Evolutionary conservation across 768 basidiomycete species (phyloP), one percentile per base, ranked within the genome.

Genomic region (Exidia glandulosa): DNA sequence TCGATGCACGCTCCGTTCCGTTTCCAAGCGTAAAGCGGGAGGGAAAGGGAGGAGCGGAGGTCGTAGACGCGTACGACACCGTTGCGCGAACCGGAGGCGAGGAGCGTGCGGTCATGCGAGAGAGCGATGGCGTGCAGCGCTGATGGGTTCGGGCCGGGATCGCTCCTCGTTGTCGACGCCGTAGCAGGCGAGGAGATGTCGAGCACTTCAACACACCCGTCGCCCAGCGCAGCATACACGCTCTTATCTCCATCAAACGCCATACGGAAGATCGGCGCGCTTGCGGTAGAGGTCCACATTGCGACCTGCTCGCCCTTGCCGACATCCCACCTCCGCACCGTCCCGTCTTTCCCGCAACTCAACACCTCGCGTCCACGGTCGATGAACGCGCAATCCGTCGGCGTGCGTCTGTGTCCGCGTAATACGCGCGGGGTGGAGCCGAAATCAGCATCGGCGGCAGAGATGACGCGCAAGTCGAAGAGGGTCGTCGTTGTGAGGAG

Each of bases 271-370:
- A 84, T 74, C 4, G 78, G 77, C 0, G 74, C 63, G 34, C 68
- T 74, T 9, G 68, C 70, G 23, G 71, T 70, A 0, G 78, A 69
- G 3, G 72, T 70, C 56, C 87, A 62, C 13, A 79, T 72, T 10
- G 75, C 67, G 10, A 84, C 75, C 60, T 78, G 75, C 25, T 74
- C 69, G 2, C 79, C 80, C 7, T 76, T 73, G 2, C 82, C 77
- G 7, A 90, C 81, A 62, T 89, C 85, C 89, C 90, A 90, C 3
- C 89, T 72, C 55, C 82, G 77, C 27, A 90, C 66, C 0, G 84
- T 85, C 2, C 82, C 81, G 67, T 92, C 89, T 59, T 84, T 81
- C 0, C 84, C 81, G 4, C 79, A 73, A 10, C 86, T 87, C 5
- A 92, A 65, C 56, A 92, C 69, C 64, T 84, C 83, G 27, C 82